Evolutionary conservation across 2,329 filamentous ascomycete species (phyloP).

Genomic region (Calonectria pauciramosa): DNA sequence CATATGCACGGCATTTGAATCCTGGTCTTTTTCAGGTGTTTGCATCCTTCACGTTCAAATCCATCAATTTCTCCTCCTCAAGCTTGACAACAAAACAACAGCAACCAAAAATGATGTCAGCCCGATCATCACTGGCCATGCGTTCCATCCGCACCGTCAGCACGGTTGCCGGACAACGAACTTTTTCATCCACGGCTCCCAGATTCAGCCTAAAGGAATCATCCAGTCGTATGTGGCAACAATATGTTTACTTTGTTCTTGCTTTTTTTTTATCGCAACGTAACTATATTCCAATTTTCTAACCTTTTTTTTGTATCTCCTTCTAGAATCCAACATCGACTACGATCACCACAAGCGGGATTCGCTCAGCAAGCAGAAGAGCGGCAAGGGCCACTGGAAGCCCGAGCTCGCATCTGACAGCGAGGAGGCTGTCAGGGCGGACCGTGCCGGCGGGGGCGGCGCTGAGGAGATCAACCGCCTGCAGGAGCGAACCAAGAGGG

Average conservation of each 20-base stretch:
- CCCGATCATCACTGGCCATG: conserved; percentile 38
- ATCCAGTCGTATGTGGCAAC: conserved; percentile 48
- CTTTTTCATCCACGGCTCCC: conserved; percentile 47
- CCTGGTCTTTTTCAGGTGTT: background rate
- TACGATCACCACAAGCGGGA: conserved; percentile 73
- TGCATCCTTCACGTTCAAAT: too few species aligned
- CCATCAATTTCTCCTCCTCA: too few species aligned
- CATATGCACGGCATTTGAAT: background rate
- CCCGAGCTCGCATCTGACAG: conserved; percentile 82
- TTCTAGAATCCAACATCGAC: conserved; percentile 53
- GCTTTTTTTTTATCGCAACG: background rate
- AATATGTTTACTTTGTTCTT: background rate
- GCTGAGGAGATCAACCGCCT: conserved; percentile 61
- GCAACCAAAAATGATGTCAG: conserved; percentile 43
- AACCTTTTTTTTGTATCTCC: background rate
- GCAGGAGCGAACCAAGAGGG: conserved; percentile 71
- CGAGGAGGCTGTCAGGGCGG: conserved; percentile 82
- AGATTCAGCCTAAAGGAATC: conserved; percentile 54
- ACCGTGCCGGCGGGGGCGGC: conserved; percentile 57
- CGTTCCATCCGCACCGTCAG: conserved; percentile 38
- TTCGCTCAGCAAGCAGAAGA: conserved; percentile 75
- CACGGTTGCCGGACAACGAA: conserved; percentile 42
- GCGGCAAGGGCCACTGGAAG: conserved; percentile 82
- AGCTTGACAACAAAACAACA: background rate
- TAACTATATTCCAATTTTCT: background rate